Evolutionary conservation across 495 filamentous ascomycete genomes (phyloP).

Genomic region (Hypoxylon perforatum): DNA sequence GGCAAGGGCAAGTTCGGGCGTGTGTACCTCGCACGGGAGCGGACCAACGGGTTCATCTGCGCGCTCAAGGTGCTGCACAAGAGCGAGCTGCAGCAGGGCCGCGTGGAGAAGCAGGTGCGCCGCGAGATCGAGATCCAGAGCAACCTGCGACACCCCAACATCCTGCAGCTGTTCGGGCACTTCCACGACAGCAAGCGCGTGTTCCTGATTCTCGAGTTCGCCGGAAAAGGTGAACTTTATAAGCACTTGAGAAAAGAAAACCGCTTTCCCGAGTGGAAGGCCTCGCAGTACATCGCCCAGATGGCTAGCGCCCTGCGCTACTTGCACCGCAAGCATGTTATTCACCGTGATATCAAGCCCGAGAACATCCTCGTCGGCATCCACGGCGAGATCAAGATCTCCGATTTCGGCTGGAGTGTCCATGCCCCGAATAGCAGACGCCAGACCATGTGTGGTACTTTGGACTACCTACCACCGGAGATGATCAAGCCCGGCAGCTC

Average conservation of each 20-base stretch:
- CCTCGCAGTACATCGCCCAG: conserved; percentile 97
- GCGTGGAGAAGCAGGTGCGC: conserved; percentile 94
- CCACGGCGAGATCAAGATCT: conserved; percentile 98
- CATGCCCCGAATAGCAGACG: conserved; percentile 95
- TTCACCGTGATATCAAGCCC: conserved; percentile 98
- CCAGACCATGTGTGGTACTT: conserved; percentile 95
- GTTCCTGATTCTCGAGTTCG: conserved; percentile 96
- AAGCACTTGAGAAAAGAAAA: conserved; percentile 92
- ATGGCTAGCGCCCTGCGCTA: conserved; percentile 95
- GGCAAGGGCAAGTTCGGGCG: conserved; percentile 98
- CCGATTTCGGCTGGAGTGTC: conserved; percentile 98
- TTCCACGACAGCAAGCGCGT: conserved; percentile 98
- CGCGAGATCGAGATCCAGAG: conserved; percentile 98
- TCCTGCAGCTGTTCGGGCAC: conserved; percentile 91
- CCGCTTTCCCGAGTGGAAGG: conserved; percentile 94
- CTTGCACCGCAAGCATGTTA: conserved; percentile 96
- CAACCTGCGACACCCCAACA: conserved; percentile 95
- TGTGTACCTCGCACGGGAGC: conserved; percentile 94
- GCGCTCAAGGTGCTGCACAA: conserved; percentile 98
- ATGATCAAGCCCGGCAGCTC: conserved; percentile 86
- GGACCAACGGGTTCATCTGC: conserved; percentile 90
- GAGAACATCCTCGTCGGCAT: conserved; percentile 98
- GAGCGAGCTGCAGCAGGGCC: conserved; percentile 86
- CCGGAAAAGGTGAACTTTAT: conserved; percentile 94
- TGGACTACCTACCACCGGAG: conserved; percentile 97